Percentiles rank a stretch among this genome's conserved stretches.
These are phyloP conservation scores for Oryza officinalis DNA, from an alignment of 176 grass and related monocot genomes.

Conservation along the genomic window DNA sequence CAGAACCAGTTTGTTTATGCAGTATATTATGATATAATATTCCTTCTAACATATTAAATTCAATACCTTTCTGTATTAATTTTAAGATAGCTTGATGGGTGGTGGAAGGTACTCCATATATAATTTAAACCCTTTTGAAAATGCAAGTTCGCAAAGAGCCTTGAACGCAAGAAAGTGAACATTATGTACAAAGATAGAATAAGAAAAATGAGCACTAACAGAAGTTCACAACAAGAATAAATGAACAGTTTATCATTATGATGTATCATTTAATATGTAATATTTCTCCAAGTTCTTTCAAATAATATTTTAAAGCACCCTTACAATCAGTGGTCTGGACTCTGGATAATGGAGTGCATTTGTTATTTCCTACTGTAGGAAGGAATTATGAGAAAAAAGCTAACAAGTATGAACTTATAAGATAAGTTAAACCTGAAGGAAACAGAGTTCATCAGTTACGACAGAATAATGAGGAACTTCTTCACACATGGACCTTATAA, in stretches of 20 bases:
- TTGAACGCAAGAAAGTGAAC: background rate
- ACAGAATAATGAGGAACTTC: background rate
- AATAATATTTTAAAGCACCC: background rate
- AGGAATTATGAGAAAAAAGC: constrained; percentile 22
- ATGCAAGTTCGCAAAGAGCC: background rate
- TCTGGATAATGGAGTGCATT: background rate
- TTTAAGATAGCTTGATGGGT: constrained; percentile 2
- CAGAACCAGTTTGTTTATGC: constrained; percentile 5
- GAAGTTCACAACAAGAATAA: constrained; percentile 11
- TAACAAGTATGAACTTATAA: background rate
- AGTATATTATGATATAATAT: constrained; percentile 7
- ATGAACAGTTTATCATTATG: background rate
- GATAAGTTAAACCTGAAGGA: background rate
- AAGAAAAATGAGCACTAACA: background rate
- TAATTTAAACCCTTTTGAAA: background rate
- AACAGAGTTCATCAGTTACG: background rate
- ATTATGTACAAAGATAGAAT: background rate
- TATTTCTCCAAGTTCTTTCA: constrained; percentile 11
- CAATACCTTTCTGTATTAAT: background rate
- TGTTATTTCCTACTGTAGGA: background rate
- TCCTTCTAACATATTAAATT: constrained; percentile 1
- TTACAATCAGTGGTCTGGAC: background rate
- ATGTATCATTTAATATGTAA: background rate
- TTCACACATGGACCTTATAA: background rate
- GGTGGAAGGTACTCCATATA: constrained; percentile 13